phyloP scores from a whole-genome alignment of 1,139 yeast species.

The Yamadazyma songkhlaensis region DNA sequence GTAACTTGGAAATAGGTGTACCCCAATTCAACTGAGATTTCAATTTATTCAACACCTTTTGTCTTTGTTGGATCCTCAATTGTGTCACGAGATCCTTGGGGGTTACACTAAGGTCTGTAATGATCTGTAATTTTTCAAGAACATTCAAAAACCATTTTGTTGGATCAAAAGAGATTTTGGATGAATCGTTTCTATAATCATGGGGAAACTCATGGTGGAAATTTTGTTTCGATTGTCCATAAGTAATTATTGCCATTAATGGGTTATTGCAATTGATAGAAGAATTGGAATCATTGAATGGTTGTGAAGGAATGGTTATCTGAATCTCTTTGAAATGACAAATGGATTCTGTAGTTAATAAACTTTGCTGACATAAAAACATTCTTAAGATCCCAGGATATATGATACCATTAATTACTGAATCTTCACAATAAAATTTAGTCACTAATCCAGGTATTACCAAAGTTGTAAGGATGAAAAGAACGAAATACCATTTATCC shows the following conservation, averaged over 20 bases:
- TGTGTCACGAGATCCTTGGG: slow-evolving; percentile 51
- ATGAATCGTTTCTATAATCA: slow-evolving; percentile 53
- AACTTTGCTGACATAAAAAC: slow-evolving; percentile 56
- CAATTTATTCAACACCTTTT: slow-evolving; percentile 54
- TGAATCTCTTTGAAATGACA: slow-evolving; percentile 53
- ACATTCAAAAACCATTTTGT: slow-evolving; percentile 58
- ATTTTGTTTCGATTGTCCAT: slow-evolving; percentile 65
- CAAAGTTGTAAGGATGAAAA: slow-evolving; percentile 46
- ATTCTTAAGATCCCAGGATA: slow-evolving; percentile 63
- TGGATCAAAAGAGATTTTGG: slow-evolving; percentile 59
- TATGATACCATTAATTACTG: slow-evolving; percentile 52
- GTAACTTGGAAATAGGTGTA: slow-evolving; percentile 66
- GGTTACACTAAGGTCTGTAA: slow-evolving; percentile 38
- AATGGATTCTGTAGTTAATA: slow-evolving; percentile 55
- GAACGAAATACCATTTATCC: slow-evolving; percentile 40
- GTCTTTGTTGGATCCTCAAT: slow-evolving; percentile 62
- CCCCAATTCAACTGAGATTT: slow-evolving; percentile 74
- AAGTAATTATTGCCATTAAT: slow-evolving; percentile 52
- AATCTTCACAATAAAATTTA: slow-evolving; percentile 36
- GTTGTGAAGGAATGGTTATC: slow-evolving; percentile 47
- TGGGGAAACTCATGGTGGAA: slow-evolving; percentile 76
- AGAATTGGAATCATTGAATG: slow-evolving; percentile 62
- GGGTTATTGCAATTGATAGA: slow-evolving; percentile 48
- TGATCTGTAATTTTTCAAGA: slow-evolving; percentile 38
- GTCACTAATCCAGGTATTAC: slow-evolving; percentile 49